These are phyloP conservation scores for Plantago ovata DNA, from an alignment of 257 asterid species.

Conservation along the genomic window DNA sequence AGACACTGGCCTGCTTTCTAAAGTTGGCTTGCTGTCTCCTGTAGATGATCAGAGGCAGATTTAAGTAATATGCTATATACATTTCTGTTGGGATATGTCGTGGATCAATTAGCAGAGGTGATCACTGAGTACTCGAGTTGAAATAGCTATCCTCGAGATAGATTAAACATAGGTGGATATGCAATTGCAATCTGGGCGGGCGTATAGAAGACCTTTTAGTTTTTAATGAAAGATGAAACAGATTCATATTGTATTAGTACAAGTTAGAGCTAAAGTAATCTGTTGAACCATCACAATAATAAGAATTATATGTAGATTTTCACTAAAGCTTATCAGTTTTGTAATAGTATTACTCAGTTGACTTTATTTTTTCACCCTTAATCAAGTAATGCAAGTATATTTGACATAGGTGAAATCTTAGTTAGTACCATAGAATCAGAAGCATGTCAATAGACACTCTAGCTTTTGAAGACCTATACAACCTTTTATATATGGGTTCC, in stretches of 20 bases:
- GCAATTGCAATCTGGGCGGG: background rate
- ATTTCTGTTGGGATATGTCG: no score
- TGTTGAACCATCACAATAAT: background rate
- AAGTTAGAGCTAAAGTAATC: constrained; percentile 7
- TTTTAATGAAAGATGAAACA: background rate
- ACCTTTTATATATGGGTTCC: background rate
- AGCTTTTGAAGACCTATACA: background rate
- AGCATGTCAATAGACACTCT: background rate
- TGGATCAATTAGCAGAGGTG: background rate
- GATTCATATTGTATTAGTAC: background rate
- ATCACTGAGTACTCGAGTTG: constrained; percentile 6
- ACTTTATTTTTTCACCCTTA: constrained; percentile 3
- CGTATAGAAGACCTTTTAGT: background rate
- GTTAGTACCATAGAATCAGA: background rate
- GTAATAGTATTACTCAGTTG: background rate
- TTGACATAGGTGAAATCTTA: constrained; percentile 13
- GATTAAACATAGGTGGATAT: background rate
- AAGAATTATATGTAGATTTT: no score
- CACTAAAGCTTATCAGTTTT: no score
- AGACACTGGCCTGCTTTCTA: background rate
- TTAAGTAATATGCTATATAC: no score
- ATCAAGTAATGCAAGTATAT: background rate
- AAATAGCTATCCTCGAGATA: constrained; percentile 10
- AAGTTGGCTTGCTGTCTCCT: no score
- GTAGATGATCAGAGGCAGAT: no score